A percentile compares a stretch with the other conserved stretches of the same genome.
These are phyloP conservation scores for Colletotrichum sp. DNA, from an alignment of 2,329 filamentous ascomycete species.

Conservation along the genomic window DNA sequence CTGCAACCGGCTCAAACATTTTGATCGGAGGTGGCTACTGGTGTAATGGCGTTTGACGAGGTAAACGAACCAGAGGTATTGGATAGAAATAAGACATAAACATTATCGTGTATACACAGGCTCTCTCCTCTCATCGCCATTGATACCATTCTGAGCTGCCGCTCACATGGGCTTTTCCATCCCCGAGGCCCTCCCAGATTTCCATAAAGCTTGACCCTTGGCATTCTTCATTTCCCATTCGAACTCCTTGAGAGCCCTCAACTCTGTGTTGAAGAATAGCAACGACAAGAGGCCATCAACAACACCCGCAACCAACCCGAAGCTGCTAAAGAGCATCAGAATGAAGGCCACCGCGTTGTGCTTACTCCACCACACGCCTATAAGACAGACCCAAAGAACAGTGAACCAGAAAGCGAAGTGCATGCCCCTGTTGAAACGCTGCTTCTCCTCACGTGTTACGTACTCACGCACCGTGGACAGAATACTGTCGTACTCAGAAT, in stretches of 20 bases:
- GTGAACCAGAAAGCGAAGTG: slow-evolving; percentile 76
- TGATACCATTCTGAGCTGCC: background rate
- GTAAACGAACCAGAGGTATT: background rate
- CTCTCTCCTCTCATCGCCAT: background rate
- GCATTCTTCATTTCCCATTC: slow-evolving; percentile 88
- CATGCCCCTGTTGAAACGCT: slow-evolving; percentile 72
- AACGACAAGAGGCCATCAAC: slow-evolving; percentile 86
- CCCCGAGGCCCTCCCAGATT: background rate
- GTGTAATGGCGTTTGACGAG: background rate
- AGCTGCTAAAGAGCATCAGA: slow-evolving; percentile 78
- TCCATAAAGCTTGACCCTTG: slow-evolving; percentile 34
- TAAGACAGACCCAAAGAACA: slow-evolving; percentile 74
- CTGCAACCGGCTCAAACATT: background rate
- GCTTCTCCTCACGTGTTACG: slow-evolving; percentile 70
- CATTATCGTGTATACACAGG: background rate
- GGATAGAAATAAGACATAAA: slow-evolving; percentile 3
- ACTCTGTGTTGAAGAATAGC: slow-evolving; percentile 84
- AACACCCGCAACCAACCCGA: slow-evolving; percentile 77
- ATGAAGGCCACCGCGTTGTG: slow-evolving; percentile 79
- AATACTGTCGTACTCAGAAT: slow-evolving; percentile 64
- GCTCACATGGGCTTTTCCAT: background rate
- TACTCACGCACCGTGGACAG: slow-evolving; percentile 74
- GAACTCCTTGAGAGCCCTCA: slow-evolving; percentile 86
- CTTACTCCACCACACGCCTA: slow-evolving; percentile 87
- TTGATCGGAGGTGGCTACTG: background rate